Evolutionary conservation across 2,329 filamentous ascomycete genomes (phyloP).

Genomic region (Thelonectria discophora): DNA sequence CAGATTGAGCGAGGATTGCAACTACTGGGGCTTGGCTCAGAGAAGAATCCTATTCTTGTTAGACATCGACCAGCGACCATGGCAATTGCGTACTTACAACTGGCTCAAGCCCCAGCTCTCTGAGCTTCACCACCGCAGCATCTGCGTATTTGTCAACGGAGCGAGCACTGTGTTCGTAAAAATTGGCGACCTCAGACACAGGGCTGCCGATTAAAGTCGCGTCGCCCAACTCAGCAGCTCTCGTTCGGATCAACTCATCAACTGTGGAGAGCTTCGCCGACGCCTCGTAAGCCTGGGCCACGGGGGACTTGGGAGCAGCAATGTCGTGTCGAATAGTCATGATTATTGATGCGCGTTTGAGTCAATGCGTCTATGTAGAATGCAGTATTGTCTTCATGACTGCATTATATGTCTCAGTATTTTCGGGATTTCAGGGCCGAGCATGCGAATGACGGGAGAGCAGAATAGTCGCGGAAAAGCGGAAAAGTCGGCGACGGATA

Average conservation of each 20-base stretch:
- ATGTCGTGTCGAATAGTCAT: conserved; percentile 40
- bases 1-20: conserved; percentile 34
- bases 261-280: conserved; percentile 34
- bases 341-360: background rate
- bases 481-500: conserved; percentile 11
- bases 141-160: conserved; percentile 35
- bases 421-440: conserved; percentile 8
- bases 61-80: background rate
- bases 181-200: conserved; percentile 27
- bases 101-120: conserved; percentile 25
- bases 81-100: conserved; percentile 22
- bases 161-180: conserved; percentile 33
- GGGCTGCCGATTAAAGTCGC: conserved; percentile 27
- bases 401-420: conserved; percentile 10
- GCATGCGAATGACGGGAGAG: background rate
- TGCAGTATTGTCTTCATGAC: background rate
- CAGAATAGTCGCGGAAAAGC: conserved; percentile 1
- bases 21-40: conserved; percentile 30
- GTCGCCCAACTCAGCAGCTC: conserved; percentile 27
- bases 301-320: conserved; percentile 22
- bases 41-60: conserved; percentile 23
- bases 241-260: conserved; percentile 33
- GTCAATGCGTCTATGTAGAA: background rate
- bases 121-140: conserved; percentile 31
- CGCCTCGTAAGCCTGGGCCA: conserved; percentile 4